phyloP scores from a whole-genome alignment of 148 eudicot species.

The Rheum nobile region DNA sequence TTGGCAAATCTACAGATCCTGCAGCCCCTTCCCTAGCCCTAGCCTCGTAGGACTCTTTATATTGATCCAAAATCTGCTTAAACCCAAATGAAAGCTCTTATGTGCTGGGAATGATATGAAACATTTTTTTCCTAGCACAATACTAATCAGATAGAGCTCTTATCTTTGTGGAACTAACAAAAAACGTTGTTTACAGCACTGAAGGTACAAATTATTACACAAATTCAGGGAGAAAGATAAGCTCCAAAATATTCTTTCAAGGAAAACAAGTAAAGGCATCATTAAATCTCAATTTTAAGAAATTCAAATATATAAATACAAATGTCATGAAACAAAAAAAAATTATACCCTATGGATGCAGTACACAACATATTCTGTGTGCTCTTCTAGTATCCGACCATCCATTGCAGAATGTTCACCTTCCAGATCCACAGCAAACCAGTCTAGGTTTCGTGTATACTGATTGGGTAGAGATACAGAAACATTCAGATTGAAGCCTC shows the following conservation, averaged over 20 bases:
- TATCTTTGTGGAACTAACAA: background rate
- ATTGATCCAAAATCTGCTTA: slow-evolving; percentile 75
- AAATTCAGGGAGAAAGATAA: background rate
- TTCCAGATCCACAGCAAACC: slow-evolving; percentile 98
- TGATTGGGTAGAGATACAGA: slow-evolving; percentile 47
- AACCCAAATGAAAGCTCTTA: background rate
- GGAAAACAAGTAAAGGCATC: background rate
- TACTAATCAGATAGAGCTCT: background rate
- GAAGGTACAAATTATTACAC: background rate
- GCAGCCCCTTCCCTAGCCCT: slow-evolving; percentile 64
- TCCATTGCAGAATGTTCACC: slow-evolving; percentile 99
- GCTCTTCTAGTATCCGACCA: slow-evolving; percentile 86
- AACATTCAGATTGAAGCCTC: slow-evolving; percentile 30
- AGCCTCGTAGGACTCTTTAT: slow-evolving; percentile 71
- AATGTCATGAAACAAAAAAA: slow-evolving; percentile 9
- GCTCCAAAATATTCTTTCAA: background rate
- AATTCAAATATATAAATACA: background rate
- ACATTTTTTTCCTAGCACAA: background rate
- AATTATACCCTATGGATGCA: slow-evolving; percentile 89
- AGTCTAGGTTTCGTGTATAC: slow-evolving; percentile 60
- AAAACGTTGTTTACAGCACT: background rate
- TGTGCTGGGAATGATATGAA: slow-evolving; percentile 2
- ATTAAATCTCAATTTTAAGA: background rate
- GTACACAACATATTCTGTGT: slow-evolving; percentile 86
- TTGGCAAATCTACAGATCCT: slow-evolving; percentile 42